Evolutionary conservation across 441 rosid species (phyloP), one percentile per base, ranked within the genome.

Genomic region (Gossypium trilobum): DNA sequence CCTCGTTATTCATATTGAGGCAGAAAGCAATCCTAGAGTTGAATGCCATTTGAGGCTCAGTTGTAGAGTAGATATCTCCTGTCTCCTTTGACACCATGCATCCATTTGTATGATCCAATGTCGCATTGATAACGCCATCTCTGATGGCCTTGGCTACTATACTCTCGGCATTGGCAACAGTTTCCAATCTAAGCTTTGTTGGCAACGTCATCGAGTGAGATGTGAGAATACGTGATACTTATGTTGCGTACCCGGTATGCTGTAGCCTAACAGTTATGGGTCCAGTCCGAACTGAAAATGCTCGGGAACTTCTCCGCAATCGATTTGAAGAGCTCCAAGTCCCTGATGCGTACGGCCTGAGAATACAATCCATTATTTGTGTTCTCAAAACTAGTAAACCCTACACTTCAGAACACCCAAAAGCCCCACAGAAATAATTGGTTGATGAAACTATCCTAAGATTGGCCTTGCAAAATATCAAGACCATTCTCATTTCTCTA

Each of bases 41-140:
- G 66, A 87, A 89, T 19, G 89, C 91, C 44, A 75, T 39, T 75
- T 89, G 91, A 61, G 90, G 94, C 80, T 87, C 90, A 25, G 83
- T 89, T 14, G 94, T 87, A 1, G 94, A 89, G 81, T 87, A 89
- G 75, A 87, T 86, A 67, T 89, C 91, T 33, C 91, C 94, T 0
- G 94, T 86, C 58, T 89, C 94, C 82, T 86, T 89, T 1, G 91
- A 89, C 1, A 87, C 83, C 87, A 89, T 89, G 76, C 89, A 87
- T 27, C 86, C 89, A 65, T 84, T 86, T 16, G 81, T 74, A 70
- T 82, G 91, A 78, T 87, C 92, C 73, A 87, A 9, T 14, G 88
- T 84, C 16, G 94, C 94, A 64, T 89, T 91, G 46, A 89, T 86
- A 4, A 91, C 90, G 46, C 88, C 91, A 78, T 89, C 92, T n/a